phyloP scores from a whole-genome alignment of 805 yeast genomes.

The Monosporozyma aquatica region DNA sequence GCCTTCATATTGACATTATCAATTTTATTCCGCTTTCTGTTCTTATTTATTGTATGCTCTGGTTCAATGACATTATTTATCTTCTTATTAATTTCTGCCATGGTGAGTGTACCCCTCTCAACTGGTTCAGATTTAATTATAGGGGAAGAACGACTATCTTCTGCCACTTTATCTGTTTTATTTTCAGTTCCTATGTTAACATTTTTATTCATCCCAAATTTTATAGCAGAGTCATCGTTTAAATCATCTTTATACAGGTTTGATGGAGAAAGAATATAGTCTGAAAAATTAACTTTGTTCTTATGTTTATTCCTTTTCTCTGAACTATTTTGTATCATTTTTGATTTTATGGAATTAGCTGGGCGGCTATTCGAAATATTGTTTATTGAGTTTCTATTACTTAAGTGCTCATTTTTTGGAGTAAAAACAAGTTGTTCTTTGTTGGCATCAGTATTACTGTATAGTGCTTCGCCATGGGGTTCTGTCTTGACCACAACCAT shows the following conservation, averaged over 20 bases:
- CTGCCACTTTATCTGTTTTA: background rate
- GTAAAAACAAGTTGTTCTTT: background rate
- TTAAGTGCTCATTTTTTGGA: background rate
- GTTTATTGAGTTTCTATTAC: background rate
- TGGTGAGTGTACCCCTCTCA: background rate
- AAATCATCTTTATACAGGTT: background rate
- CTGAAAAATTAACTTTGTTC: slow-evolving; percentile 1
- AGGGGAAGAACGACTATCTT: background rate
- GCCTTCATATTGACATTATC: background rate
- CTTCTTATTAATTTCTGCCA: background rate
- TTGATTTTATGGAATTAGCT: no score
- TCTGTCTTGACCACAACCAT: slow-evolving; percentile 3
- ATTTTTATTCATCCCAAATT: background rate
- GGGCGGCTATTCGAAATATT: slow-evolving; percentile 3
- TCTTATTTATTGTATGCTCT: background rate
- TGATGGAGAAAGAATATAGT: slow-evolving; percentile 1
- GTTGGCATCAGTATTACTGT: background rate
- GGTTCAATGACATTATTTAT: background rate
- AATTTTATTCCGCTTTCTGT: background rate
- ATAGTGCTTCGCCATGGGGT: background rate
- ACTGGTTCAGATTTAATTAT: background rate
- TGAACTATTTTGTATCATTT: background rate
- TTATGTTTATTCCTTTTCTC: background rate
- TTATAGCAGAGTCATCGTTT: background rate
- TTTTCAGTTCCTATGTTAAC: background rate